Evolutionary conservation across 176 grass and related monocot genomes (phyloP).

Genomic region (Themeda triandra): DNA sequence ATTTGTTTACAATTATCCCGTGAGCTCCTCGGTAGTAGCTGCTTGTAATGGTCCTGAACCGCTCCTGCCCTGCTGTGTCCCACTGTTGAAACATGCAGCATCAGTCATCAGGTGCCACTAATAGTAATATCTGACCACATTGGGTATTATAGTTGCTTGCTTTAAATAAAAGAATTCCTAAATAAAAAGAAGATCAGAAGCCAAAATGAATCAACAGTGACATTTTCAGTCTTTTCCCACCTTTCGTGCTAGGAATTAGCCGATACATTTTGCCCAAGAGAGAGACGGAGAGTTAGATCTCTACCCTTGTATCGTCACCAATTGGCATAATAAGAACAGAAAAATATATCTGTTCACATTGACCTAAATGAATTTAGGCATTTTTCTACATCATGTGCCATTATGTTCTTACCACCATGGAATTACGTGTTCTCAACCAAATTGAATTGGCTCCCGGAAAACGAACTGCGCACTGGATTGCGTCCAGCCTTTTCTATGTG

Average conservation of each 20-base stretch:
- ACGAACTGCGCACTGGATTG: neutral
- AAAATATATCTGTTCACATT: neutral
- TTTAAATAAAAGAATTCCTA: neutral
- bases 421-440: neutral
- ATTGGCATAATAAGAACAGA: neutral
- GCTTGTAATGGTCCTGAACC: constrained; percentile 93
- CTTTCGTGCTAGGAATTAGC: neutral
- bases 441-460: neutral
- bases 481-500: neutral
- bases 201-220: neutral
- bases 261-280: neutral
- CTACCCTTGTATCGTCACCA: neutral
- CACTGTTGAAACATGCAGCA: constrained; percentile 42
- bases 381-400: neutral
- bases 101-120: neutral
- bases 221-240: neutral
- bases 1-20: constrained; percentile 63
- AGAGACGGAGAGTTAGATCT: neutral
- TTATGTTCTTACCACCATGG: neutral
- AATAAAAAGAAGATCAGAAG: neutral
- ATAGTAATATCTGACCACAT: constrained; percentile 17
- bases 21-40: constrained; percentile 94
- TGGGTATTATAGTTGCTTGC: neutral
- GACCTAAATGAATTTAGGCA: neutral
- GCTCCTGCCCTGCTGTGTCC: constrained; percentile 95